These are phyloP conservation scores for Agaricus subrufescens DNA, from an alignment of 768 basidiomycete genomes.

Conservation along the genomic window DNA sequence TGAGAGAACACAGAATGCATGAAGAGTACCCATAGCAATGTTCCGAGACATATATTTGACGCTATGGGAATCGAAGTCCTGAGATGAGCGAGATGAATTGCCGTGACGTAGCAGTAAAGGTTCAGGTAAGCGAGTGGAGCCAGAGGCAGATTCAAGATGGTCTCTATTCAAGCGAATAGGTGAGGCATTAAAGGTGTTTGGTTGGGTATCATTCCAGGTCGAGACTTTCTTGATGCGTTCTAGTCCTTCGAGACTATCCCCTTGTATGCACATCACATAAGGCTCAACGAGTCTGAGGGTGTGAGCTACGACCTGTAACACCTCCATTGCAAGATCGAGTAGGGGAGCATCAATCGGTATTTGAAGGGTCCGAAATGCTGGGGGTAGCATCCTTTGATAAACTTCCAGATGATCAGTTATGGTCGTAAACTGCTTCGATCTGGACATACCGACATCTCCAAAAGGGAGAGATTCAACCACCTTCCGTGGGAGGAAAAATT, in stretches of 20 bases:
- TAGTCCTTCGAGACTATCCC: conserved; percentile 65
- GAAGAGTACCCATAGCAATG: conserved; percentile 39
- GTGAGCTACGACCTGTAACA: conserved; percentile 37
- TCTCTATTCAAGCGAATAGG: conserved; percentile 74
- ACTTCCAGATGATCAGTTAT: too few relatives aligned
- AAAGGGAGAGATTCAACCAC: conserved; percentile 73
- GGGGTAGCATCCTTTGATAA: conserved; percentile 23
- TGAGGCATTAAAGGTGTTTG: conserved; percentile 58
- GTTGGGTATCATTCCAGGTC: conserved; percentile 29
- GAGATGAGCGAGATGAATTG: conserved; percentile 58
- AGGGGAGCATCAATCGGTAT: conserved; percentile 23
- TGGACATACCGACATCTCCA: conserved; percentile 69
- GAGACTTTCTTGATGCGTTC: conserved; percentile 58
- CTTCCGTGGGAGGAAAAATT: conserved; percentile 66
- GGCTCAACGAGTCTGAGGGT: conserved; percentile 65
- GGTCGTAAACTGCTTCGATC: conserved; percentile 57
- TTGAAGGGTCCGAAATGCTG: conserved; percentile 1
- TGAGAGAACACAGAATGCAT: conserved; percentile 37
- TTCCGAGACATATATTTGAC: conserved; percentile 40
- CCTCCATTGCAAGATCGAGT: conserved; percentile 31
- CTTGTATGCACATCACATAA: conserved; percentile 71
- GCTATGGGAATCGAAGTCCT: conserved; percentile 54
- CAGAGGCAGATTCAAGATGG: conserved; percentile 73
- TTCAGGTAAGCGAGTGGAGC: conserved; percentile 67
- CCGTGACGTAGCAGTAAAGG: conserved; percentile 59